Evolutionary conservation across 129 eudicot genomes (phyloP).

Genomic region (Ambrosia trifida): DNA sequence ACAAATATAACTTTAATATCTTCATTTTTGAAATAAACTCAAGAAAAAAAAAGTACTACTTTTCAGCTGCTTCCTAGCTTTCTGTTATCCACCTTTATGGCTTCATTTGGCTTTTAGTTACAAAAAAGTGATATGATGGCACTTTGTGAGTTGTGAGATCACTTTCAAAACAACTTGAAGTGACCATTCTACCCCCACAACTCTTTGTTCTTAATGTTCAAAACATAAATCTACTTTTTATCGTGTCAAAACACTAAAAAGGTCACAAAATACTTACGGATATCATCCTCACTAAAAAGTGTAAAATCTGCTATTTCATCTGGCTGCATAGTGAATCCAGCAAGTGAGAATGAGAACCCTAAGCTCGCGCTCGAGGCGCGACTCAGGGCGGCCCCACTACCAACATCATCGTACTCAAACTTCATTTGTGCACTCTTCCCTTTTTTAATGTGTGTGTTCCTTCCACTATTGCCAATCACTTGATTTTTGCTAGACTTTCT

Average conservation of each 20-base stretch:
- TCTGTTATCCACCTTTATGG: conserved; percentile 28
- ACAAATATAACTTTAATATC: background rate
- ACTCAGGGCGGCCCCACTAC: conserved; percentile 81
- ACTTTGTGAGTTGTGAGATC: conserved; percentile 36
- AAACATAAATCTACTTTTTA: background rate
- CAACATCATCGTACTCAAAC: conserved; percentile 60
- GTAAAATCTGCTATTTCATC: conserved; percentile 44
- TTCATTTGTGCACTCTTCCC: conserved; percentile 80
- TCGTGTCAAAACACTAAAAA: background rate
- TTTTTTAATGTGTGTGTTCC: conserved; percentile 68
- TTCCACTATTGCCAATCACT: conserved; percentile 42
- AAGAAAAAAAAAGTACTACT: background rate
- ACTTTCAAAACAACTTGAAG: conserved; percentile 19
- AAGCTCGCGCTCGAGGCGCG: conserved; percentile 92
- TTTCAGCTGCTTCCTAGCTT: conserved; percentile 19
- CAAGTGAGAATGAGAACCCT: conserved; percentile 49
- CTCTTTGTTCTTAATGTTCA: background rate
- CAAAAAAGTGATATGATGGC: conserved; percentile 29
- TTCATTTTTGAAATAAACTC: background rate
- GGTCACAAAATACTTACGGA: conserved; percentile 33
- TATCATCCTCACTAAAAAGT: conserved; percentile 47
- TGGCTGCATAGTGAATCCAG: conserved; percentile 44
- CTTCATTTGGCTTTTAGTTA: conserved; percentile 34
- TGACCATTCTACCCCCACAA: conserved; percentile 25
- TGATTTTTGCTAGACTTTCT: conserved; percentile 62